phyloP scores from a whole-genome alignment of 768 basidiomycete species.

The Leccinum boreale region DNA sequence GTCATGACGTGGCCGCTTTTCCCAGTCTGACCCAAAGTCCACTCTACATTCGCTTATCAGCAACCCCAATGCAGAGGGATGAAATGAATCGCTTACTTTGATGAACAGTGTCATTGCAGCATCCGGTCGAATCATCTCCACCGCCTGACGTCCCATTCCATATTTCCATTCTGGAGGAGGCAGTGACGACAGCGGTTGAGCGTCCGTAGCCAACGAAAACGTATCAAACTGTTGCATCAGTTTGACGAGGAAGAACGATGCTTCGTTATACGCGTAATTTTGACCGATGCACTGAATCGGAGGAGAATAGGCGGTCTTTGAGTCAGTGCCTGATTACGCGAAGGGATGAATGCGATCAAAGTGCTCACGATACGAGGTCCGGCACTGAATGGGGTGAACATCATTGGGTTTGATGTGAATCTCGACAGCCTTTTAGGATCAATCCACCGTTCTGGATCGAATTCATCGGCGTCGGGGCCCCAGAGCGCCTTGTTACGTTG shows the following conservation, averaged over 20 bases:
- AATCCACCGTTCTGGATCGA: constrained; percentile 78
- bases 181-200: constrained; percentile 58
- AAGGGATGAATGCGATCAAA: not conserved
- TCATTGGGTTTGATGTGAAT: constrained; percentile 58
- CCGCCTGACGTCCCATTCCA: constrained; percentile 42
- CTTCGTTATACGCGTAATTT: constrained; percentile 75
- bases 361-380: constrained; percentile 55
- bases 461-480: constrained; percentile 75
- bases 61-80: not conserved
- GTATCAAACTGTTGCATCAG: constrained; percentile 62
- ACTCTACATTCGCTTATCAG: constrained; percentile 36
- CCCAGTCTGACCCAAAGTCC: constrained; percentile 57
- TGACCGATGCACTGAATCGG: constrained; percentile 59
- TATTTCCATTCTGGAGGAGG: constrained; percentile 57
- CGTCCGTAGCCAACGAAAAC: constrained; percentile 57
- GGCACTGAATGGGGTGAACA: constrained; percentile 73
- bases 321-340: constrained; percentile 6
- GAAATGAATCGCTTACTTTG: constrained; percentile 44
- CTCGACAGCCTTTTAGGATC: constrained; percentile 49
- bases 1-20: constrained; percentile 19
- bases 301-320: constrained; percentile 11
- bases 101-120: constrained; percentile 63
- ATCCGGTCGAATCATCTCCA: constrained; percentile 61
- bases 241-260: constrained; percentile 67
- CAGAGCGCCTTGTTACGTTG: constrained; percentile 68